Base-by-base conservation (phyloP, 2,329 filamentous ascomycete genomes). In the Elsinoe fawcettii region DNA sequence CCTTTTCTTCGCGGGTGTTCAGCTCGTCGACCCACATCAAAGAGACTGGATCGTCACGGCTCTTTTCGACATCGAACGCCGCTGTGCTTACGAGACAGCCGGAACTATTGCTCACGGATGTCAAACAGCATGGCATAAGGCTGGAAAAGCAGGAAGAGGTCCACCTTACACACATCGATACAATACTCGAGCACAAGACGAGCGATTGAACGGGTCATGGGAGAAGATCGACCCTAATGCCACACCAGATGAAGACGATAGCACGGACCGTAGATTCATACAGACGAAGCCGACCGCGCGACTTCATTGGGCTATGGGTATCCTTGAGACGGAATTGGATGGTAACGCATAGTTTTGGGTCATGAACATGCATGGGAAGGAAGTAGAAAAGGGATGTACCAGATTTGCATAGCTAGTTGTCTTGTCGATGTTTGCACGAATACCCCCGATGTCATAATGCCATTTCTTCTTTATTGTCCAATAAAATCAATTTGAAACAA, bases 31-130 rank as follows among this genome's bases (percentile, higher is more conserved):
- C 59, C 69, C 82, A 3, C 74, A 72, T 0, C 90, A 97, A 66
- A 83, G 93, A 1, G 79, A 81, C 58, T 95, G 90, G 88, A 81
- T 86, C 0, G 79, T 96, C 61, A 78, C 80, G 32, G 83, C 87
- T 25, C 78, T 96, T 57, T 80, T 84, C 63, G 85, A 90, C 64
- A 85, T 95, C 37, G 82, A 87, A 2, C 82, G 85, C 1, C 77
- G 93, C 6, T 96, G 90, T 0, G 93, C 93, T 0, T 96, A 90
- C 87, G 86, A 90, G 65, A 90, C 87, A 1, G 87, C 90, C 1
- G 80, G 83, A 32, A 83, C 90, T 39, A 92, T 96, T 61, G 89
- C 89, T 0, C 78, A 82, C 51, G 90, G 90, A 1, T 95, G 90
- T 69, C 91, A 97, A 70, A 85, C 84, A 2, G 80, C 84, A 0